Evolutionary conservation across 2,329 filamentous ascomycete genomes (phyloP).

Genomic region (Fusarium stilboides): DNA sequence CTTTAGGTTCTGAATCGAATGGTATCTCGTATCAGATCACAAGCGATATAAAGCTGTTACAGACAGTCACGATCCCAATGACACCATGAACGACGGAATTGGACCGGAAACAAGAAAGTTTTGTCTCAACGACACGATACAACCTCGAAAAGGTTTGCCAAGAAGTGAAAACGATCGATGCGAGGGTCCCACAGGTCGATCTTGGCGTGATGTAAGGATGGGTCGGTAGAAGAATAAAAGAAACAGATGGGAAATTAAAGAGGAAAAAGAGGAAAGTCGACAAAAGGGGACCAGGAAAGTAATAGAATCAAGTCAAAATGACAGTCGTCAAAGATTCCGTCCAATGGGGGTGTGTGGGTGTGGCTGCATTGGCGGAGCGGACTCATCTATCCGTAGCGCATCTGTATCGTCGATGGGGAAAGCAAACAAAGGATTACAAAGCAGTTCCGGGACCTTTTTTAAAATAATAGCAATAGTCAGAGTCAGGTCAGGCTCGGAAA

Average conservation of each 20-base stretch:
- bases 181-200: constrained; percentile 15
- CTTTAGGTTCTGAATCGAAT: constrained; percentile 3
- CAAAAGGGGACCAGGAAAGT: constrained; percentile 16
- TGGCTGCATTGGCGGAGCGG: constrained; percentile 26
- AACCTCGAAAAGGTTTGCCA: constrained; percentile 20
- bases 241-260: constrained; percentile 16
- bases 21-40: constrained; percentile 1
- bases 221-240: not conserved
- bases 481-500: constrained; percentile 30
- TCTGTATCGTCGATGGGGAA: constrained; percentile 19
- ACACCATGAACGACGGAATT: constrained; percentile 20
- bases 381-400: constrained; percentile 8
- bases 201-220: constrained; percentile 12
- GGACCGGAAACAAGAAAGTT: constrained; percentile 26
- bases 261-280: constrained; percentile 19
- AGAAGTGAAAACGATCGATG: constrained; percentile 17
- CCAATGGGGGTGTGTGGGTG: constrained; percentile 22
- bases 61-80: constrained; percentile 8
- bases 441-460: constrained; percentile 15
- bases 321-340: constrained; percentile 24
- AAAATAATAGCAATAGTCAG: not conserved
- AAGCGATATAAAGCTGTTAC: not conserved
- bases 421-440: constrained; percentile 41
- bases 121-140: constrained; percentile 19
- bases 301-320: constrained; percentile 31